Evolutionary conservation across 2,329 filamentous ascomycete species (phyloP), one percentile per base, ranked within the genome.

Genomic region (Colletotrichum aenigma): DNA sequence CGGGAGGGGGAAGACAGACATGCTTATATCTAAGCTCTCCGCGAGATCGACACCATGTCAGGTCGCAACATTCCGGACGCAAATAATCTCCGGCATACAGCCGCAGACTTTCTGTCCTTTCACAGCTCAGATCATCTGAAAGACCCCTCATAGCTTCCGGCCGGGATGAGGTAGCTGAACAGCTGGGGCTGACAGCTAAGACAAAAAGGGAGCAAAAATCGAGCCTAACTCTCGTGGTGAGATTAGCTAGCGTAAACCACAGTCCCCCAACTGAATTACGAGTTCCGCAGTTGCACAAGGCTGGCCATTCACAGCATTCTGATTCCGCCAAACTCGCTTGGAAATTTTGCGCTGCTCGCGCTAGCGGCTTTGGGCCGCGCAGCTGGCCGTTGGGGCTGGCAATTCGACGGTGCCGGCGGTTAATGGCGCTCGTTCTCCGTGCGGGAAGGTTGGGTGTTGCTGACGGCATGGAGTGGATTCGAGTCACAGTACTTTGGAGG

Each of bases 111-210:
- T 66, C 9, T 67, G 34, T 34, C 48, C 56, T 30, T 69, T 30
- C n/a, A 43, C 21, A 43, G n/a, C 10, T 60, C 43, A 7, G 28
- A 21, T 34, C 30, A 30, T 18, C 55, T 32, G n/a, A 16, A 12
- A 16, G 28, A 16, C 32, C 5, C n/a, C 34, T 66, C 26, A 8
- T 6, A 12, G 18, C 7, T 26, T 21, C 43, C 10, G 24, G 24
- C 26, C 38, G 73, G 28, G 8, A 15, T 34, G 26, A 52, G 26
- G 28, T 43, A 69, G 74, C 74, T 76, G 74, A 76, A 36, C 70
- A 18, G n/a, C 28, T n/a, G 26, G 36, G 65, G 73, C 70, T 76
- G 70, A 55, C 26, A 16, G 43, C 74, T 65, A 69, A 58, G 34
- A 68, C 74, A 36, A 34, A 68, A 69, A 43, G 24, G 24, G 69